Percentiles rank a stretch among this genome's conserved stretches.
Evolutionary conservation across 768 basidiomycete species (phyloP).

Genomic region (Macrolepiota dolichaula): DNA sequence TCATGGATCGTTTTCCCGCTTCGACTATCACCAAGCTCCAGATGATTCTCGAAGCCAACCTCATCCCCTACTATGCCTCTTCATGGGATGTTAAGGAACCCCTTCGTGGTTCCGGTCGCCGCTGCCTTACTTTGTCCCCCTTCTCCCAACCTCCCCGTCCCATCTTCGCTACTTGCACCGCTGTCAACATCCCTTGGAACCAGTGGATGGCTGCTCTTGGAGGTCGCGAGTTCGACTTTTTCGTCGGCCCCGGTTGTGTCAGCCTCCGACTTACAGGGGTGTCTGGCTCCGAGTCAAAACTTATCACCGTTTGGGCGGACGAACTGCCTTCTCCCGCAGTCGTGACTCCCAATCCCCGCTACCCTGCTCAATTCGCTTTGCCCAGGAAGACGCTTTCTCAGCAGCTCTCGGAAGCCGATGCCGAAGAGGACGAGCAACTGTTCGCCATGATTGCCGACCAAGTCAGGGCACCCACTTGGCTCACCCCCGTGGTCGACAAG

Average conservation of each 20-base stretch:
- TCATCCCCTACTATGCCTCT: slow-evolving; percentile 63
- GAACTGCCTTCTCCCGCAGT: slow-evolving; percentile 32
- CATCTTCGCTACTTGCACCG: slow-evolving; percentile 68
- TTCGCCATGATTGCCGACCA: slow-evolving; percentile 75
- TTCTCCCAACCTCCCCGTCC: slow-evolving; percentile 64
- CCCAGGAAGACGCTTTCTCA: slow-evolving; percentile 66
- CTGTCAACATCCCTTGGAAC: slow-evolving; percentile 73
- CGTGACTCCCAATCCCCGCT: slow-evolving; percentile 21
- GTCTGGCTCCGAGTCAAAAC: slow-evolving; percentile 28
- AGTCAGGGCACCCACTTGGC: slow-evolving; percentile 65
- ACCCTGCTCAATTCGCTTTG: slow-evolving; percentile 18
- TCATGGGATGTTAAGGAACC: slow-evolving; percentile 67
- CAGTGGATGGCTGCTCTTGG: slow-evolving; percentile 76
- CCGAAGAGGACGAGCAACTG: slow-evolving; percentile 67
- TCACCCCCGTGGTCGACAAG: slow-evolving; percentile 57
- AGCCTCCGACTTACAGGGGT: slow-evolving; percentile 52
- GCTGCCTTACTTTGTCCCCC: slow-evolving; percentile 73
- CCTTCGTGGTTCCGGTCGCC: slow-evolving; percentile 64
- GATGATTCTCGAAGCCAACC: slow-evolving; percentile 68
- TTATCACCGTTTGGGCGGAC: slow-evolving; percentile 69
- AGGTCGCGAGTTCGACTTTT: slow-evolving; percentile 70
- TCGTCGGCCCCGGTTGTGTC: slow-evolving; percentile 78
- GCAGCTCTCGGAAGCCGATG: slow-evolving; percentile 68
- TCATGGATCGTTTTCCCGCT: slow-evolving; percentile 54
- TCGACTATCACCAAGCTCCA: slow-evolving; percentile 67